These are phyloP conservation scores for Aspergillus conjunctus DNA, from an alignment of 495 filamentous ascomycete genomes.

Conservation along the genomic window DNA sequence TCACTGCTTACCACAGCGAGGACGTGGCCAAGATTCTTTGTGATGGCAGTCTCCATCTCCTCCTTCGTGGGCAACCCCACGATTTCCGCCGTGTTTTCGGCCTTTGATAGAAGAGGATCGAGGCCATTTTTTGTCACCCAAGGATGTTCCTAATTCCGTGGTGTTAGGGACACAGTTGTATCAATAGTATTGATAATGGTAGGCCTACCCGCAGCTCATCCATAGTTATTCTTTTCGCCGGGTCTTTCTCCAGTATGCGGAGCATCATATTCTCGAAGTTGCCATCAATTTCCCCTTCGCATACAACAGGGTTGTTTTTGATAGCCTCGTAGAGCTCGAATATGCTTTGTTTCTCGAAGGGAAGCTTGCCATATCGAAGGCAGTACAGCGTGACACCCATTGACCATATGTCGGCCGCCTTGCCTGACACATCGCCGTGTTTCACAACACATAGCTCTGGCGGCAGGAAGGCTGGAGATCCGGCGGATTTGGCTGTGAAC, in stretches of 20 bases:
- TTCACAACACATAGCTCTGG: slow-evolving; percentile 88
- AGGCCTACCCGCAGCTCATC: slow-evolving; percentile 68
- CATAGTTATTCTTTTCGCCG: slow-evolving; percentile 78
- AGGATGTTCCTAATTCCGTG: slow-evolving; percentile 69
- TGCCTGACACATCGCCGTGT: slow-evolving; percentile 86
- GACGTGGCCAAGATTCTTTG: slow-evolving; percentile 78
- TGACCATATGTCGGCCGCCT: slow-evolving; percentile 94
- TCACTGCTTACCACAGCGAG: slow-evolving; percentile 71
- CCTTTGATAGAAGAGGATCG: slow-evolving; percentile 76
- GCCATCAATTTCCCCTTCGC: slow-evolving; percentile 50
- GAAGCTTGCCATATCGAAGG: slow-evolving; percentile 81
- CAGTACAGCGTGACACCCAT: slow-evolving; percentile 98
- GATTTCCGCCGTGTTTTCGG: slow-evolving; percentile 84
- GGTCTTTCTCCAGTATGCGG: slow-evolving; percentile 75
- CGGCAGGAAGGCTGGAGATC: slow-evolving; percentile 92
- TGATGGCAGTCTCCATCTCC: slow-evolving; percentile 89
- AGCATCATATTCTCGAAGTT: slow-evolving; percentile 69
- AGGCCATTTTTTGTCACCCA: slow-evolving; percentile 87
- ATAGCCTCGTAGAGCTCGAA: slow-evolving; percentile 91
- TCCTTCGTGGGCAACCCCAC: slow-evolving; percentile 82
- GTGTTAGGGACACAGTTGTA: slow-evolving; percentile 16
- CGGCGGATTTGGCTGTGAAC: slow-evolving; percentile 91
- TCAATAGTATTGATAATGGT: background rate
- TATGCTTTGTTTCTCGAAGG: slow-evolving; percentile 76
- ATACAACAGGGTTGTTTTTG: slow-evolving; percentile 58